Evolutionary conservation across 176 grass and related monocot species (phyloP), one percentile per base, ranked within the genome.

Genomic region (Dendrocalamus sinicus): DNA sequence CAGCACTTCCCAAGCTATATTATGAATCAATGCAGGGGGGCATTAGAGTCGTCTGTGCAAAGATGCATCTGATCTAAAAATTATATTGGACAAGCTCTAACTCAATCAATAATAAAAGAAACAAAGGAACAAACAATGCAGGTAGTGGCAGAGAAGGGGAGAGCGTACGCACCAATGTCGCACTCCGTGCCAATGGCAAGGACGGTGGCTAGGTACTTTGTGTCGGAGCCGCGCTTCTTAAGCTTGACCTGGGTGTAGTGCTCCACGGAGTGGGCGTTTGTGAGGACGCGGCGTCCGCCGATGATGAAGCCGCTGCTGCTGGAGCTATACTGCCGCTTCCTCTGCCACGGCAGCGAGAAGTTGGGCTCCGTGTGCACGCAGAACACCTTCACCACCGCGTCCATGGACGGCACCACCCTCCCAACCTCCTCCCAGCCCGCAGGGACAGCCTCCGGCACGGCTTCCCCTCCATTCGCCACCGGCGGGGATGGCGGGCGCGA

Each of bases 361-460:
- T 98, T 95, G 57, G 93, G 96, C 81, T 95, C 96, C 3, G 96
- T 98, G 84, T 95, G 96, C 62, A 92, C 92, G 73, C 96, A 98
- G 86, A 98, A 98, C 70, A 98, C 96, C 90, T 98, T 98, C 51
- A 98, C 96, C 26, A 98, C 96, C 4, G 93, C 93, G 50, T 95
- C 96, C 96, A 95, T 98, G 69, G 90, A 94, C 41, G 96, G 93
- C 63, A 94, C 80, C 16, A 91, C 96, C 84, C 85, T 86, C 55
- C 78, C 91, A 44, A 84, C 90, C 84, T 98, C 89, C 24, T 92
- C 93, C 96, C 91, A 95, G 83, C 57, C 88, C 2, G 75, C 83
- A 2, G 90, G 79, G 14, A 71, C 70, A 24, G 79, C 67, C 20
- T 83, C 59, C 53, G 77, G 37, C 57, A 75, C 67, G 58, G 79